Base-by-base conservation (phyloP, 2,329 filamentous ascomycete species). In the Diaporthe eres region DNA sequence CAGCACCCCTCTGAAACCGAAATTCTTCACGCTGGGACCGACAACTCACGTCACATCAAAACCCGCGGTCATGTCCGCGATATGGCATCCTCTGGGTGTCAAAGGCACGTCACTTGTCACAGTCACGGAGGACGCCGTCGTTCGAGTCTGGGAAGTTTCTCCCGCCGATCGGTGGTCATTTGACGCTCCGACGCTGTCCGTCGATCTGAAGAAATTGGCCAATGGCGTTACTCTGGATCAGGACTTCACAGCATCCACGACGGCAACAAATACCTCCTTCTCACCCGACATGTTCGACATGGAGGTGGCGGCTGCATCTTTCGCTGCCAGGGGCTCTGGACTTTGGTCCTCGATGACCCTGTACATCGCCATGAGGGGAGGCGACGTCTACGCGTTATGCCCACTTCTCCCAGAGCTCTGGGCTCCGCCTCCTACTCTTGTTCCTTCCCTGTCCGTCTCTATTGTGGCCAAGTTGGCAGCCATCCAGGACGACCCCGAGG, bases 321-420 rank as follows among this genome's bases (percentile, higher is more conserved):
- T 99, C 85, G 87, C 89, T 49, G 87, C 86, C 17, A 88, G 89
- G 78, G 88, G 87, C 49, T 90, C 90, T 9, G 96, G 95, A 19
- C 95, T 95, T 72, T 99, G 97, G 97, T 94, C 95, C 10, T 92
- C 96, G 13, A 98, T 98, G 94, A 98, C 97, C 0, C 88, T 99
- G 15, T 99, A 96, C 95, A 87, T 98, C 71, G 95, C 96, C n/a
- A 99, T 98, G 94, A 92, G 92, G 51, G 94, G 95, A 76, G 97
- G 97, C 4, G 96, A 98, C 81, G 90, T 98, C 8, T 99, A 99
- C 81, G 96, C 96, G 2, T 87, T 99, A 12, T 98, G 96, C 82
- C 97, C 97, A 2, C 88, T 99, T 55, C 87, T 99, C 44, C 97
- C 97, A 0, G 92, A 92, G 71, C 95, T 93, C 80, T 98, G 96